phyloP scores from a whole-genome alignment of 2,329 filamentous ascomycete species.

The Colletotrichum gloeosporioides region DNA sequence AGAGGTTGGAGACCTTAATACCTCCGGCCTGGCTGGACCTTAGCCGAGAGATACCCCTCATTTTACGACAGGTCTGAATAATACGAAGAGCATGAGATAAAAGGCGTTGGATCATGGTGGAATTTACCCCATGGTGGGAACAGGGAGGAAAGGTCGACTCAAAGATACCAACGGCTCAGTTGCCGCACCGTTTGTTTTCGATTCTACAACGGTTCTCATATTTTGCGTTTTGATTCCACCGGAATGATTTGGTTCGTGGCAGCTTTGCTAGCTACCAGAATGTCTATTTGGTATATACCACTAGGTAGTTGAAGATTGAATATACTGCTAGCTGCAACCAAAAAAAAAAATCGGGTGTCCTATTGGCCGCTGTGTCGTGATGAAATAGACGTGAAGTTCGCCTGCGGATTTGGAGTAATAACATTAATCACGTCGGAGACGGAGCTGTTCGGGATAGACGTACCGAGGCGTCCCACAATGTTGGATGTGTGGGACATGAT shows the following conservation, averaged over 20 bases:
- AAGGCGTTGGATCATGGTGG: slow-evolving; percentile 2
- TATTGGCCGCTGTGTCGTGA: background rate
- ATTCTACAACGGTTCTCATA: slow-evolving; percentile 12
- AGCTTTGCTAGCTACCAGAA: background rate
- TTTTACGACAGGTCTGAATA: slow-evolving; percentile 20
- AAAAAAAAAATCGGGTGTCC: background rate
- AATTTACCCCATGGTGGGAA: background rate
- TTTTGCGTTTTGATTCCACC: slow-evolving; percentile 7
- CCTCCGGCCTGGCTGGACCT: slow-evolving; percentile 23
- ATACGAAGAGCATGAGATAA: slow-evolving; percentile 9
- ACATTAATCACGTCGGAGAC: background rate
- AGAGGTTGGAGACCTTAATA: background rate
- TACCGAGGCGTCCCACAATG: background rate
- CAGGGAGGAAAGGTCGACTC: background rate
- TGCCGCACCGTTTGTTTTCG: slow-evolving; percentile 16
- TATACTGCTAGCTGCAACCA: slow-evolving; percentile 11
- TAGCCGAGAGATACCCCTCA: slow-evolving; percentile 23
- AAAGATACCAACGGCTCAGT: slow-evolving; percentile 21
- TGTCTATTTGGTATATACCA: background rate
- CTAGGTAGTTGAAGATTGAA: background rate
- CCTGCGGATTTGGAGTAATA: background rate
- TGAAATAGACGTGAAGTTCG: background rate
- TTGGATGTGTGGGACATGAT: background rate
- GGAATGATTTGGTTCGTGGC: background rate
- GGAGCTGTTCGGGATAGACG: background rate